Conservation (phyloP, 1,139 yeast genomes). For the Geotrichum bryndzae region DNA sequence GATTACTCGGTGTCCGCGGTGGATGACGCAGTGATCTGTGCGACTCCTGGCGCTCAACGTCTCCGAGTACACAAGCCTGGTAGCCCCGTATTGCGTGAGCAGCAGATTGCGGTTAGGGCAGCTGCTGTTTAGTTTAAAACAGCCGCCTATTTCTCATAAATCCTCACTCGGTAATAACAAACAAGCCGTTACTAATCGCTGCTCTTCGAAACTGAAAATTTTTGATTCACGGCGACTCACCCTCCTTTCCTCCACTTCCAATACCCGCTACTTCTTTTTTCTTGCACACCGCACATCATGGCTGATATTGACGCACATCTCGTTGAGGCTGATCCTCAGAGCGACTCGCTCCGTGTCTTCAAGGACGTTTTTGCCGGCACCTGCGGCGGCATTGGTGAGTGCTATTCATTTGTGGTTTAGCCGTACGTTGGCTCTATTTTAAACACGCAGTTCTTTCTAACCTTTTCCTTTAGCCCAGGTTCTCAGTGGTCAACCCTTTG, state of each 20-base stretch:
- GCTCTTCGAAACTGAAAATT: background rate
- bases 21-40: no score
- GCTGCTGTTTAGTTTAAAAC: background rate
- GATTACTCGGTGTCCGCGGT: no score
- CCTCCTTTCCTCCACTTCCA: background rate
- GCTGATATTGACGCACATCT: slow-evolving; percentile 30
- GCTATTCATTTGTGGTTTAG: background rate
- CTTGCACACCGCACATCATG: slow-evolving; percentile 20
- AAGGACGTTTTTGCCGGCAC: slow-evolving; percentile 89
- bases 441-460: background rate
- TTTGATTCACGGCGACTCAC: background rate
- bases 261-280: background rate
- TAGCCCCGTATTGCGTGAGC: no score
- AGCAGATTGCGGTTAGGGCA: background rate
- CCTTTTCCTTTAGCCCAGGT: slow-evolving; percentile 60
- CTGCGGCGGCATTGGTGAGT: slow-evolving; percentile 65
- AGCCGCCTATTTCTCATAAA: no score
- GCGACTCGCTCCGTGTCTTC: slow-evolving; percentile 45
- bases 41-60: no score
- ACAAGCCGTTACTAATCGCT: background rate
- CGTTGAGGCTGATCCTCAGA: slow-evolving; percentile 34
- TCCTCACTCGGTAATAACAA: no score
- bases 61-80: no score
- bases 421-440: background rate
- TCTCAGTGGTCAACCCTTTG: slow-evolving; percentile 93